Base-by-base conservation (phyloP, 2,329 filamentous ascomycete genomes). In the Penicillium sp. region DNA sequence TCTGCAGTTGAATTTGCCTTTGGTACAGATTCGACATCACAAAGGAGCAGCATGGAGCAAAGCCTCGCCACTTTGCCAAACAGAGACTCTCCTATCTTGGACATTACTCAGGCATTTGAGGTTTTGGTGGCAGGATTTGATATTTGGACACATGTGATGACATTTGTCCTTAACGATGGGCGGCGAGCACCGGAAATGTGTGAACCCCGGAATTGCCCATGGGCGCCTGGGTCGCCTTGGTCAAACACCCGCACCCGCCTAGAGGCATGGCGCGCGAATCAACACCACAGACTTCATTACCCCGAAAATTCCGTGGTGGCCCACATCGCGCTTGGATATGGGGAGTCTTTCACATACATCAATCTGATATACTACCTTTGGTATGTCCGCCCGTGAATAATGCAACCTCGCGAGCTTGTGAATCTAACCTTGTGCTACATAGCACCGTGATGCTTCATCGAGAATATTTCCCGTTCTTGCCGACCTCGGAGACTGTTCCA, bases 401-500 rank as follows among this genome's bases (percentile, higher is more conserved):
- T 10, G 14, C 13, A n/a, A 9, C 6, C 3, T 16, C 13, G 6
- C 9, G 5, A 13, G 31, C 31, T 31, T 9, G n/a, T 19, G 18
- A 13, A 22, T 46, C 33, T 44, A n/a, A 54, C 5, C 9, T 5
- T 35, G 4, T 36, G 4, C 5, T 11, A 6, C 24, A 18, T 19
- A 80, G 79, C 40, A 67, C 73, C 0, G 61, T 81, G 2, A 78
- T 81, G 70, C 71, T 81, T 3, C 73, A 77, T 18, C 66, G 79
- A 3, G 79, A 81, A 50, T 81, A 80, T 37, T 74, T 80, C 0
- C 79, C 79, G 0, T 81, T 81, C 46, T 55, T 81, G 0, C 79
- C 79, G 0, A 75, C 72, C 0, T 60, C 69, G 0, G 68, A 74
- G 13, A 65, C 70, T 0, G 67, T 67, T 2, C 79, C 78, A 0